A percentile compares a stretch with the other conserved stretches of the same genome.
Conservation (phyloP, 2,329 filamentous ascomycete species). For the Diaporthe sp. region DNA sequence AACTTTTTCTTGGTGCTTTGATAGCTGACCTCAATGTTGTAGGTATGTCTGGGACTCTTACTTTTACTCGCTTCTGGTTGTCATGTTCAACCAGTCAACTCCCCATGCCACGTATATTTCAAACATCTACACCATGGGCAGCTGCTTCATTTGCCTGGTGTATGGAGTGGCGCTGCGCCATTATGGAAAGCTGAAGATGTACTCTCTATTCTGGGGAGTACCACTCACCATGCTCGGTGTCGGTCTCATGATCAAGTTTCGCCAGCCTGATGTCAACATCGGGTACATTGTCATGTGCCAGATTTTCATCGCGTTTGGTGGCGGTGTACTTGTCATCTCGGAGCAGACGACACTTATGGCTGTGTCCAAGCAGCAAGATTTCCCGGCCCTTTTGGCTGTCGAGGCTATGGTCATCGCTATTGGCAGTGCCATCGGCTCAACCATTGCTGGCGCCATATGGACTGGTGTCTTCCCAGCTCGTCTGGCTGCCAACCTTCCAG, state of each 20-base stretch:
- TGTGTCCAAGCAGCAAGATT: conserved; percentile 68
- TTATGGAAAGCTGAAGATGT: conserved; percentile 47
- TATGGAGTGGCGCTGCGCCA: conserved; percentile 33
- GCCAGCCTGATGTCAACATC: conserved; percentile 59
- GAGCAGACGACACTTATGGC: conserved; percentile 72
- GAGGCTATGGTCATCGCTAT: conserved; percentile 69
- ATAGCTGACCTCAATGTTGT: neutral
- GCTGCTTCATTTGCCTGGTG: neutral
- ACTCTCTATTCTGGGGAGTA: conserved; percentile 58
- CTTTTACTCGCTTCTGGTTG: conserved; percentile 30
- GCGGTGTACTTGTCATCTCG: conserved; percentile 68
- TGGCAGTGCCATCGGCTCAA: conserved; percentile 68
- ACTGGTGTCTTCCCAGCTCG: conserved; percentile 52
- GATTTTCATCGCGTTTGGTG: conserved; percentile 70
- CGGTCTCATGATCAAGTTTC: conserved; percentile 70
- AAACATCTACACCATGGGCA: conserved; percentile 50
- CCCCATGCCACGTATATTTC: conserved; percentile 50
- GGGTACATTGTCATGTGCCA: conserved; percentile 70
- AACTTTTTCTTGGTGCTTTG: neutral
- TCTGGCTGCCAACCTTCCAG: conserved; percentile 3
- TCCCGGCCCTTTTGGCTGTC: conserved; percentile 70
- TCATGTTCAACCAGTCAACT: conserved; percentile 50
- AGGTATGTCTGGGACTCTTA: conserved; percentile 11
- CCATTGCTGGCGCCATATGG: conserved; percentile 74
- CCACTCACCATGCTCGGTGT: conserved; percentile 67